Conservation (phyloP, 306 rosid genomes). For the Castanospermum australe region DNA sequence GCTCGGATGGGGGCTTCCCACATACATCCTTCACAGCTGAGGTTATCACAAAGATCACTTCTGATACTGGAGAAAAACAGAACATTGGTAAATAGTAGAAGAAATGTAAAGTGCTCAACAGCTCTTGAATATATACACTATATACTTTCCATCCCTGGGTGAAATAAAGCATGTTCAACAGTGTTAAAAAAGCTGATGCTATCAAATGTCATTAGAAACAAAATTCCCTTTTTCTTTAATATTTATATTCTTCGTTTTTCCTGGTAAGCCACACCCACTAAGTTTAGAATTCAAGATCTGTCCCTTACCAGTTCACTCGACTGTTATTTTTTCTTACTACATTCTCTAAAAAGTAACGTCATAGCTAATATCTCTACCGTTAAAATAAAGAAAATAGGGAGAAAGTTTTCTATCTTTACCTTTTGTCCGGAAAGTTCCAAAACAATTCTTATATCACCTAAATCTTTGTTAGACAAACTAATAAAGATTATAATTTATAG, state of each 20-base stretch:
- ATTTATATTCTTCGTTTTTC: neutral
- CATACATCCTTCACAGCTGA: slow-evolving; percentile 92
- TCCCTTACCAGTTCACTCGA: neutral
- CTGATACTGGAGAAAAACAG: slow-evolving; percentile 60
- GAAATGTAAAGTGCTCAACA: neutral
- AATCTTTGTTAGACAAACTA: neutral
- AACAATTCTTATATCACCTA: neutral
- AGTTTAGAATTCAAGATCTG: slow-evolving; percentile 1
- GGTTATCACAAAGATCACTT: slow-evolving; percentile 83
- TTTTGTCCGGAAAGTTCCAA: neutral
- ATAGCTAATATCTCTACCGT: neutral
- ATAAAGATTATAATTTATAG: neutral
- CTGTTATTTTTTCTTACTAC: neutral
- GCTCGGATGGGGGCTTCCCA: slow-evolving; percentile 88
- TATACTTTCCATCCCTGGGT: neutral
- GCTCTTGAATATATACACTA: neutral
- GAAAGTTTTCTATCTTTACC: neutral
- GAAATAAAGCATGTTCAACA: neutral
- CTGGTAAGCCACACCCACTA: neutral
- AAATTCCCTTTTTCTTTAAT: neutral
- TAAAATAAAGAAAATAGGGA: neutral
- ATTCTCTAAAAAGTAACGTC: neutral
- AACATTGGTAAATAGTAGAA: slow-evolving; percentile 11
- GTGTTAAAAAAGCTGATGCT: neutral
- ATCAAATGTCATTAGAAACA: neutral